Percentiles rank a stretch among this genome's conserved stretches.
phyloP scores from a whole-genome alignment of 148 eudicot genomes.

The Persicaria maculosa region DNA sequence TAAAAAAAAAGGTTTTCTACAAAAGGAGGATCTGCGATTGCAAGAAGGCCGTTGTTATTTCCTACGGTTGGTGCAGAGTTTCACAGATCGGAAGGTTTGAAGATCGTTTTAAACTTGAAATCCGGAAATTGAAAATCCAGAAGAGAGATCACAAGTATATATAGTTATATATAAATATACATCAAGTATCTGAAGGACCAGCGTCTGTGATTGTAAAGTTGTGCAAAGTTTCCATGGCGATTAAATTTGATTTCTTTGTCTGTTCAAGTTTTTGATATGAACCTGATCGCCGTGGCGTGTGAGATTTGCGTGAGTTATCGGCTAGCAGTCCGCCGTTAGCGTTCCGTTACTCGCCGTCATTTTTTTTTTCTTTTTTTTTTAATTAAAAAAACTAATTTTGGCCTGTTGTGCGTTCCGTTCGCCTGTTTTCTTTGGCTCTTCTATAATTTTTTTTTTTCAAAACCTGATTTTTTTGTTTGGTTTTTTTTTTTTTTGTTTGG shows the following conservation, averaged over 20 bases:
- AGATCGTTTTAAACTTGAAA: neutral
- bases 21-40: conserved; percentile 8
- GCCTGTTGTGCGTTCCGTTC: neutral
- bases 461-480: neutral
- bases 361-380: neutral
- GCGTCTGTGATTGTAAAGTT: conserved; percentile 5
- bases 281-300: neutral
- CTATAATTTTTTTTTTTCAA: neutral
- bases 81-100: conserved; percentile 6
- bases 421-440: neutral
- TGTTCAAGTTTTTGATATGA: neutral
- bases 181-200: conserved; percentile 1
- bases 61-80: neutral
- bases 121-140: neutral
- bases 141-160: neutral
- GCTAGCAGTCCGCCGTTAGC: conserved; percentile 6
- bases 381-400: neutral
- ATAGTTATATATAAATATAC: neutral
- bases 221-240: conserved; percentile 7
- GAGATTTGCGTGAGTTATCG: neutral
- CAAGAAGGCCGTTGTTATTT: neutral
- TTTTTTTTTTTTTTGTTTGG: neutral
- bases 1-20: neutral
- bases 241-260: neutral
- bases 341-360: conserved; percentile 1